A percentile compares a stretch with the other conserved stretches of the same genome.
These are phyloP conservation scores for Phytophthora pseudosyringae DNA, from an alignment of 352 stramenopile species.

Conservation along the genomic window DNA sequence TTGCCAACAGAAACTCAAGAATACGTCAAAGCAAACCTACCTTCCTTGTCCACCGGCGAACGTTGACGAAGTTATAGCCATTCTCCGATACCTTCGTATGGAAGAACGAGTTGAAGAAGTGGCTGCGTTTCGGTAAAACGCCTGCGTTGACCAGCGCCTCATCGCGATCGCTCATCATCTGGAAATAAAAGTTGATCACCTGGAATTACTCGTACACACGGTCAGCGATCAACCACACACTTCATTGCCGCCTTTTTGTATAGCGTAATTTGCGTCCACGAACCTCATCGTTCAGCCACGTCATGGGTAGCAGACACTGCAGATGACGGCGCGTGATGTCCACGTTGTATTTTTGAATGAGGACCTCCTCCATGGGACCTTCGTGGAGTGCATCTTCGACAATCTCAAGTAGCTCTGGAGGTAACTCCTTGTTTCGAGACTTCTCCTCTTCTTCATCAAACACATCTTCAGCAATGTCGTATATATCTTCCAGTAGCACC, in stretches of 20 bases:
- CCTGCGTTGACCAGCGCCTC: slow-evolving; percentile 57
- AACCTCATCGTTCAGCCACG: slow-evolving; percentile 88
- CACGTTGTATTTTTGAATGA: slow-evolving; percentile 86
- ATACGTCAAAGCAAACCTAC: slow-evolving; percentile 23
- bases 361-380: slow-evolving; percentile 60
- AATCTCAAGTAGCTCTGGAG: slow-evolving; percentile 65
- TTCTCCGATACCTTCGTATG: slow-evolving; percentile 83
- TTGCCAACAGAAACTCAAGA: not conserved
- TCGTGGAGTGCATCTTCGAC: slow-evolving; percentile 65
- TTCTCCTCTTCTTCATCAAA: slow-evolving; percentile 63
- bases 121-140: slow-evolving; percentile 56
- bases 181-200: slow-evolving; percentile 91
- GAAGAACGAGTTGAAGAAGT: slow-evolving; percentile 92
- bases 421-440: slow-evolving; percentile 58
- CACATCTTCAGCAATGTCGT: slow-evolving; percentile 59
- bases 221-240: slow-evolving; percentile 2
- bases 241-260: not conserved
- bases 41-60: slow-evolving; percentile 87
- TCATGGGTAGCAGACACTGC: slow-evolving; percentile 68
- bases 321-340: slow-evolving; percentile 78
- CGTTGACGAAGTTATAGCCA: slow-evolving; percentile 87
- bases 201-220: slow-evolving; percentile 14
- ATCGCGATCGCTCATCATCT: slow-evolving; percentile 80
- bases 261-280: not conserved
- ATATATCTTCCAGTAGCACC: slow-evolving; percentile 63